phyloP scores from a whole-genome alignment of 2,329 filamentous ascomycete genomes.

The Ascochyta rabiei region DNA sequence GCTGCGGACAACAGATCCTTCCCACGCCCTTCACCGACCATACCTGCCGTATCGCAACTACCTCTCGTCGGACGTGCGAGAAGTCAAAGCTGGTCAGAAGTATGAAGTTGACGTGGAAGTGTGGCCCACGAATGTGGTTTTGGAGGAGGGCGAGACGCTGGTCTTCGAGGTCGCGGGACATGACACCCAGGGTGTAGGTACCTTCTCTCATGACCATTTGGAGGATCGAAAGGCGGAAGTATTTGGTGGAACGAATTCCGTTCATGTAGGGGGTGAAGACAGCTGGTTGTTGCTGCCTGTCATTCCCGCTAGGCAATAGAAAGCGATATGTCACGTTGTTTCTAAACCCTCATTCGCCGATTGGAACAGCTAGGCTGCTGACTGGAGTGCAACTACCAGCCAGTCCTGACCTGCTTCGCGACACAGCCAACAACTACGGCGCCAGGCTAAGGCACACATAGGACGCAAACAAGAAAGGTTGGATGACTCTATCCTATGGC shows the following conservation, averaged over 20 bases:
- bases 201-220: not conserved
- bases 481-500: no score
- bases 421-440: no score
- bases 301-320: no score
- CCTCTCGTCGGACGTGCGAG: conserved; percentile 58
- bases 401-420: no score
- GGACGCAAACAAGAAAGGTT: no score
- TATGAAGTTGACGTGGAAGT: conserved; percentile 65
- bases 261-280: not conserved
- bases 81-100: conserved; percentile 57
- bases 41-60: conserved; percentile 57
- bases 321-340: no score
- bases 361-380: no score
- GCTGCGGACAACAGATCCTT: conserved; percentile 55
- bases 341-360: no score
- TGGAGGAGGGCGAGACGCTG: conserved; percentile 54
- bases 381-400: no score
- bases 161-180: conserved; percentile 52
- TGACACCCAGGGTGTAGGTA: not conserved
- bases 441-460: no score
- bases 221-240: not conserved
- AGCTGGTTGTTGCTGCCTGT: no score
- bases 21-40: not conserved
- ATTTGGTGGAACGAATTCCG: not conserved
- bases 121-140: conserved; percentile 65